phyloP scores from a whole-genome alignment of 2,329 filamentous ascomycete genomes.

The Didymella arachidicola region DNA sequence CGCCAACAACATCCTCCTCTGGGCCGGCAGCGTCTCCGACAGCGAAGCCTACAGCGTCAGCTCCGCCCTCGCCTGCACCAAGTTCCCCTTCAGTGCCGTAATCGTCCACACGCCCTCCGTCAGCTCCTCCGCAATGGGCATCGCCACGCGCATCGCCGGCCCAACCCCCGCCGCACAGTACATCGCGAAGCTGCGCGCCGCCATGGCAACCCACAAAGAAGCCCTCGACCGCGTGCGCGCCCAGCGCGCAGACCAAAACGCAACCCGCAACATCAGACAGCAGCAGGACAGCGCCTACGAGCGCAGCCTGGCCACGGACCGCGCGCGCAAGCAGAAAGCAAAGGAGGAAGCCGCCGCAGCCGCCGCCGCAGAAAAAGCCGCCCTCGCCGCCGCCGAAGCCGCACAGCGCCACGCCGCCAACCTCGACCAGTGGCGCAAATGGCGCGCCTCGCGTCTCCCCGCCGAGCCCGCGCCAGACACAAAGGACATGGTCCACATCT shows the following conservation, averaged over 20 bases:
- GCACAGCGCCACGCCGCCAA: constrained; percentile 65
- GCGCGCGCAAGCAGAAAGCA: constrained; percentile 79
- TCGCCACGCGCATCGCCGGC: constrained; percentile 80
- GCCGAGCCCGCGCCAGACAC: constrained; percentile 71
- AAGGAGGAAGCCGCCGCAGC: constrained; percentile 75
- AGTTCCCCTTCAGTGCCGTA: constrained; percentile 87
- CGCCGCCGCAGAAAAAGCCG: constrained; percentile 70
- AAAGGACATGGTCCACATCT: constrained; percentile 76
- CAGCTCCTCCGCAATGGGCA: constrained; percentile 86
- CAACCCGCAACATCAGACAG: constrained; percentile 79
- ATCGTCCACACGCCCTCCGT: constrained; percentile 88
- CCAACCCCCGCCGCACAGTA: constrained; percentile 75
- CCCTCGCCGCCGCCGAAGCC: constrained; percentile 68
- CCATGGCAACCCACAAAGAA: constrained; percentile 77
- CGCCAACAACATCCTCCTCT: constrained; percentile 81
- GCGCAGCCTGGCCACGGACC: constrained; percentile 84
- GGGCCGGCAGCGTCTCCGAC: constrained; percentile 92
- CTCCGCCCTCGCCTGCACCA: constrained; percentile 85
- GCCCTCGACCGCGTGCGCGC: constrained; percentile 78
- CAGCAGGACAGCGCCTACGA: constrained; percentile 96
- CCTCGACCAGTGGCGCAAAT: constrained; percentile 76
- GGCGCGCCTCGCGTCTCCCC: constrained; percentile 74
- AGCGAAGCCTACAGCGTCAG: constrained; percentile 94
- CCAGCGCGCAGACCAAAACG: constrained; percentile 79
- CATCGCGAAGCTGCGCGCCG: constrained; percentile 74